Evolutionary conservation across 2,329 filamentous ascomycete species (phyloP), one percentile per base, ranked within the genome.

Genomic region (Pseudocercospora ulei): DNA sequence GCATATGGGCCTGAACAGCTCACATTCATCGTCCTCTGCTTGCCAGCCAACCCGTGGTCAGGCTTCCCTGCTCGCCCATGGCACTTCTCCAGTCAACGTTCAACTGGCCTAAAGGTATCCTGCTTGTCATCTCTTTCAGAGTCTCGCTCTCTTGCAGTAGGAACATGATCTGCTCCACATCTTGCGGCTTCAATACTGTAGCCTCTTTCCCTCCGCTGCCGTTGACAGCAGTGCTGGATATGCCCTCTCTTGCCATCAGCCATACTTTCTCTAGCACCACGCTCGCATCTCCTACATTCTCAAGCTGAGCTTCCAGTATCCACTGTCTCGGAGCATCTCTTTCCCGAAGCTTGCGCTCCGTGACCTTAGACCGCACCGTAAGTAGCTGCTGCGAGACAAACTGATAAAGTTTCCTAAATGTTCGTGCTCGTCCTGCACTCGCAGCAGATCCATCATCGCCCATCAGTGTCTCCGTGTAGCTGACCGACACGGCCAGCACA

Each of bases 371-470:
- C 47, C 88, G 72, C 43, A 98, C 88, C 47, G 87, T 84, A 50
- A 98, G 68, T 44, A 86, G 82, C 24, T 84, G 77, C 66, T 93
- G 88, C 57, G 87, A 90, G 39, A 92, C 79, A 58, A 98, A 98
- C 61, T 96, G 90, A 62, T 96, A 98, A 44, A 98, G 66, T 65
- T 96, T 96, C 50, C 88, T 71, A 58, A 96, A 96, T 6, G 85
- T 93, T 43, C 90, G 71, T 23, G 82, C 80, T 34, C 84, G 73
- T 3, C 71, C 72, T 39, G 69, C 68, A 2, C 68, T 69, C 13
- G 70, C 69, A 46, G 65, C 60, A 18, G 58, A 56, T 13, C 63
- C 62, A 22, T 61, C 59, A 1, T 58, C 56, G 18, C 56, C 60
- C 36, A 59, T 60, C 19, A 56, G 55, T 0, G 82, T 86, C 63